Conservation (phyloP, 352 stramenopile genomes). For the Lagenidium giganteum region DNA sequence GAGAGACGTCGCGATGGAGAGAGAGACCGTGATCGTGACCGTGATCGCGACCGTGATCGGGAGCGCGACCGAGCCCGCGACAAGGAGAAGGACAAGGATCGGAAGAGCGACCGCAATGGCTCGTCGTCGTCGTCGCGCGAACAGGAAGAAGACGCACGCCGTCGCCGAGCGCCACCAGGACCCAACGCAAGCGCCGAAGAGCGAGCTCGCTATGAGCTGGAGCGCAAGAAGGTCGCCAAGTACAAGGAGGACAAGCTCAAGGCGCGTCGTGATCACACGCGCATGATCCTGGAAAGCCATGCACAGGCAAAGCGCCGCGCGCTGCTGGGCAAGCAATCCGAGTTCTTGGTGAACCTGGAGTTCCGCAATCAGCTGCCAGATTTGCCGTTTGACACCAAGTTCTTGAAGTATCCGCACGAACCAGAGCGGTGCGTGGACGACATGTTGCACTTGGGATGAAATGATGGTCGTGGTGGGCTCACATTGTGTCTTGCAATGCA, state of each 20-base stretch:
- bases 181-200: conserved; percentile 59
- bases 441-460: background rate
- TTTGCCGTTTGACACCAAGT: conserved; percentile 84
- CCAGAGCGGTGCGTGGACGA: conserved; percentile 44
- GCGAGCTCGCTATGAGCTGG: conserved; percentile 73
- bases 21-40: too few species aligned
- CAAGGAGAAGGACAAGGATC: conserved; percentile 5
- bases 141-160: conserved; percentile 27
- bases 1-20: too few species aligned
- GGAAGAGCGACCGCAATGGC: conserved; percentile 18
- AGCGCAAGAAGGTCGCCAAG: conserved; percentile 85
- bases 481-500: conserved; percentile 13
- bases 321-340: conserved; percentile 76
- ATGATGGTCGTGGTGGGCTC: background rate
- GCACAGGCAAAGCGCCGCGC: conserved; percentile 77
- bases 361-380: conserved; percentile 82
- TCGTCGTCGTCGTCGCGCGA: conserved; percentile 6
- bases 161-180: conserved; percentile 38
- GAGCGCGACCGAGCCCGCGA: too few species aligned
- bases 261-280: conserved; percentile 77
- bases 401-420: conserved; percentile 80
- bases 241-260: conserved; percentile 89
- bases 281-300: conserved; percentile 85
- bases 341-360: conserved; percentile 77
- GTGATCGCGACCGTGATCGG: too few species aligned